A percentile compares a stretch with the other conserved stretches of the same genome.
phyloP scores from a whole-genome alignment of 345 rosid genomes.

The Euphorbia lathyris region DNA sequence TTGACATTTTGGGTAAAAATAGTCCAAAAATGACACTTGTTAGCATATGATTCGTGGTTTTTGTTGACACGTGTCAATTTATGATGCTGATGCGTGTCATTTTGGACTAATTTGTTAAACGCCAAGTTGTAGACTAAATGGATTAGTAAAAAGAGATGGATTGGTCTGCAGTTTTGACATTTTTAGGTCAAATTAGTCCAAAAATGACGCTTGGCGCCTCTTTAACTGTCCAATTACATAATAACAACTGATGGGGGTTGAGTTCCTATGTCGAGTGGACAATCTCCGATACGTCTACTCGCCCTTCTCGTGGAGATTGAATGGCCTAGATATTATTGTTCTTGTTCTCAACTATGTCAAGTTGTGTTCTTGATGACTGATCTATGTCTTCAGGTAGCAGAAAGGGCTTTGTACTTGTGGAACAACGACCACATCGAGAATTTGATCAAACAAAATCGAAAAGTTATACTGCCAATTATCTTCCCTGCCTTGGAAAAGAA shows the following conservation, averaged over 20 bases:
- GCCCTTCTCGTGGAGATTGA: background rate
- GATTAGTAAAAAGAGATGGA: too few species aligned
- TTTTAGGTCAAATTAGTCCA: too few species aligned
- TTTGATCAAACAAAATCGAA: slow-evolving; percentile 53
- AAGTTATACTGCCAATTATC: slow-evolving; percentile 52
- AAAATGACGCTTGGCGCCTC: too few species aligned
- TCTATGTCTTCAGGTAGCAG: slow-evolving; percentile 55
- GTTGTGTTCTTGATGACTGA: background rate
- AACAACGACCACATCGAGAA: slow-evolving; percentile 69
- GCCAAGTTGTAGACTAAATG: too few species aligned
- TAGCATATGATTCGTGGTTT: too few species aligned
- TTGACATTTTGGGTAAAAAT: background rate
- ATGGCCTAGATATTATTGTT: background rate
- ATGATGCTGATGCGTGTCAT: too few species aligned
- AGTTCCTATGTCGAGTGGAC: too few species aligned
- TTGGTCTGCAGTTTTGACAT: too few species aligned
- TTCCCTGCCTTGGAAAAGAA: slow-evolving; percentile 64
- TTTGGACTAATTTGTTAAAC: too few species aligned
- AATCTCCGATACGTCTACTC: background rate
- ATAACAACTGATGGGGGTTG: background rate
- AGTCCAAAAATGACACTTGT: too few species aligned
- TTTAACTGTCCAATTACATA: too few species aligned
- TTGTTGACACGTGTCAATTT: too few species aligned
- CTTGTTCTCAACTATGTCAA: background rate
- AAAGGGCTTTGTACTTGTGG: slow-evolving; percentile 69